Conservation (phyloP, 306 rosid genomes). For the Dalbergia oliveri region DNA sequence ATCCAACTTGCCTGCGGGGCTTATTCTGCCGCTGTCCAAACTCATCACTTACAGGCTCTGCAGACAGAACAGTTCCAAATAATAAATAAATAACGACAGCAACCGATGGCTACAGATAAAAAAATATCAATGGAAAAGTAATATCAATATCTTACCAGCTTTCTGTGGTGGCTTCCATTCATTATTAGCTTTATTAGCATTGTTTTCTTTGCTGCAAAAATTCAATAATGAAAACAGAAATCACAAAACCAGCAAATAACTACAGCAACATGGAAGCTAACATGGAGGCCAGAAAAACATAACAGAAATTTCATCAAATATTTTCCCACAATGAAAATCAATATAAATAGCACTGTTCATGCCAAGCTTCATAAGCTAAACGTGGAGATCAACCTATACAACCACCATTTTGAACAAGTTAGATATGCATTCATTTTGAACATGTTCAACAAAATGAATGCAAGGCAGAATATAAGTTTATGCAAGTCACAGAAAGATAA, state of each 20-base stretch:
- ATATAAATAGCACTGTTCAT: neutral
- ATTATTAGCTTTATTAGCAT: slow-evolving; percentile 58
- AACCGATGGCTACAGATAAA: neutral
- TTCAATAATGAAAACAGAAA: slow-evolving; percentile 30
- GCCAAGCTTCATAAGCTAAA: slow-evolving; percentile 14
- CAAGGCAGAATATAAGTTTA: neutral
- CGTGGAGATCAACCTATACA: neutral
- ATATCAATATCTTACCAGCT: slow-evolving; percentile 60
- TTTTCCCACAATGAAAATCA: neutral
- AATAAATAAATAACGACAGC: slow-evolving; percentile 2
- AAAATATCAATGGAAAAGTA: slow-evolving; percentile 9
- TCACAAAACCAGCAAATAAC: slow-evolving; percentile 33
- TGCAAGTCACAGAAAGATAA: neutral
- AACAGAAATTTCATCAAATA: neutral
- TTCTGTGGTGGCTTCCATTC: slow-evolving; percentile 74
- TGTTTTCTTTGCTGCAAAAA: slow-evolving; percentile 74
- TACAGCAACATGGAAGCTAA: neutral
- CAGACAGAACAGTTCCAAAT: slow-evolving; percentile 24
- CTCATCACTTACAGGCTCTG: slow-evolving; percentile 80
- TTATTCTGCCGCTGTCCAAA: slow-evolving; percentile 89
- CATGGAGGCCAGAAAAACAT: slow-evolving; percentile 4
- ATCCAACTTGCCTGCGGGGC: slow-evolving; percentile 81
- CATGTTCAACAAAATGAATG: neutral
- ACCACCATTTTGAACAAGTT: neutral
- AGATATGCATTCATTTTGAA: neutral